These are phyloP conservation scores for Aspergillus haitiensis DNA, from an alignment of 495 filamentous ascomycete species.

Conservation along the genomic window DNA sequence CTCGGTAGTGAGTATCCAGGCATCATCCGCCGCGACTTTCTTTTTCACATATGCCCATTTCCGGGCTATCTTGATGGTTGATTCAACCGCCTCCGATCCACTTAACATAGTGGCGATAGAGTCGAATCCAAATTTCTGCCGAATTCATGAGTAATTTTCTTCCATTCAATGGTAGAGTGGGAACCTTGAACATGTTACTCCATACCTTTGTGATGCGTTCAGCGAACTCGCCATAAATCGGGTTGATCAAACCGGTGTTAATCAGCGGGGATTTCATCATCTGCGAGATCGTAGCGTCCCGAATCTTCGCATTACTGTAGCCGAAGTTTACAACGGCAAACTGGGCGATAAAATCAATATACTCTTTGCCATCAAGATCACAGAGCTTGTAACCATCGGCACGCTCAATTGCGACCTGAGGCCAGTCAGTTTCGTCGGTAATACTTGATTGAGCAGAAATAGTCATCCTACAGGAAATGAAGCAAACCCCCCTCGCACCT, in stretches of 20 bases:
- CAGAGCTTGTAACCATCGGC: neutral
- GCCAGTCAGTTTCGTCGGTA: too few relatives aligned
- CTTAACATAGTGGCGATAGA: neutral
- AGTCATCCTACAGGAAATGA: neutral
- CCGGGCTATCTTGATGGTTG: neutral
- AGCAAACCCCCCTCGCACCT: neutral
- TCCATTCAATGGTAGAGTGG: too few relatives aligned
- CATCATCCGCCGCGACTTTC: neutral
- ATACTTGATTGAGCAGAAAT: too few relatives aligned
- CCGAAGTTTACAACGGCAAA: conserved; percentile 1
- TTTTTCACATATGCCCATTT: neutral
- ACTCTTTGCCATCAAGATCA: neutral
- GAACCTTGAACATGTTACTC: too few relatives aligned
- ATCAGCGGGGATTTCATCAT: neutral
- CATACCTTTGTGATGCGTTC: neutral
- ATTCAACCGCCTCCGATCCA: neutral
- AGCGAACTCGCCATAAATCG: neutral
- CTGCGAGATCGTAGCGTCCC: neutral
- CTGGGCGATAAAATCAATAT: neutral
- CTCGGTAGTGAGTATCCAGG: neutral
- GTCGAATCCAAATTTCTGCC: neutral
- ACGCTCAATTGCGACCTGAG: neutral
- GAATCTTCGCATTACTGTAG: neutral
- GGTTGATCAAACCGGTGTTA: neutral
- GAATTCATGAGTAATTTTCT: too few relatives aligned